Base-by-base conservation (phyloP, 129 eudicot genomes). In the Solidago caesia region DNA sequence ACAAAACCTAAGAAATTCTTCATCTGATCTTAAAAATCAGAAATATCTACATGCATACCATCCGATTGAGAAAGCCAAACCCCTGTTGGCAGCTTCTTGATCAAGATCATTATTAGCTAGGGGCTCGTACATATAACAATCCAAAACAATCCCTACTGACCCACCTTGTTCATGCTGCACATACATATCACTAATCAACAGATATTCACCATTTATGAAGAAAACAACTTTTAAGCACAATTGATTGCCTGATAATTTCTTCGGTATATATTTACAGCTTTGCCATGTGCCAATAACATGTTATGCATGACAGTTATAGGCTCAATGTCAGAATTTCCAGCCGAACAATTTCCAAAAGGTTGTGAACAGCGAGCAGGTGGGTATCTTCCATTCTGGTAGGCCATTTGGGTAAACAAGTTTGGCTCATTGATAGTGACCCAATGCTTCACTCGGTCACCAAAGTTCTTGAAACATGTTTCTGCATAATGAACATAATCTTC, bases 401-500 rank as follows among this genome's bases (percentile, higher is more conserved):
- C 96, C 77, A 80, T 73, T 70, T 77, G 80, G 7, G 89, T 74
- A 16, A 77, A 76, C n/a, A 88, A 49, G 71, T 95, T 95, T 64
- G 99, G 97, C 69, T 95, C 97, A 16, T 91, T 95, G 70, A 95
- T 88, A 1, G 92, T 84, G 26, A 49, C 55, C 97, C 96, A 91
- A 61, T 89, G 64, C 87, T 85, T 95, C 79, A 95, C 97, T 45
- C 96, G 89, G 60, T 95, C 89, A 42, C 88, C 97, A 70, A 95
- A 95, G 63, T 82, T 74, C 72, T 81, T 70, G 46, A 91, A 91
- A 70, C 97, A 95, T 11, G 78, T 85, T 76, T 87, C 79, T 45
- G 97, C 91, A 82, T 78, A 95, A 78, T 85, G 81, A 45, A 84
- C 78, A 73, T 75, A 95, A 25, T 95, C 99, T 52, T 88, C 94